Evolutionary conservation across 257 asterid species (phyloP).

Genomic region (Parsonsia alboflavescens): DNA sequence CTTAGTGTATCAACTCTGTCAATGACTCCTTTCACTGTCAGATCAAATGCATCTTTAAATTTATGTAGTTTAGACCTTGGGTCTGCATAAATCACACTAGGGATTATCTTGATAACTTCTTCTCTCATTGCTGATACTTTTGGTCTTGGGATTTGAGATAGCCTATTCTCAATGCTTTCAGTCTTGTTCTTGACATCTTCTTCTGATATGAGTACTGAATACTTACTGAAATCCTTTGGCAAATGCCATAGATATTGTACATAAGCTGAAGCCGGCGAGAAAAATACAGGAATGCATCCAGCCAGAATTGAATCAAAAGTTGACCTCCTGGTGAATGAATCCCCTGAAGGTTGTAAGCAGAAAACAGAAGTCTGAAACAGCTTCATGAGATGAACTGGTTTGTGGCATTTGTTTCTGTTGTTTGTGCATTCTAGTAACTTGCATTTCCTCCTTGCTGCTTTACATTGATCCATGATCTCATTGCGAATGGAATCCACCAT

Average conservation of each 20-base stretch:
- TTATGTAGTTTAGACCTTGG: constrained; percentile 44
- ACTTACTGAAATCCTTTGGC: constrained; percentile 44
- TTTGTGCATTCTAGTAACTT: constrained; percentile 49
- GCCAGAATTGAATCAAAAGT: constrained; percentile 75
- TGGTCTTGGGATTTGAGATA: constrained; percentile 40
- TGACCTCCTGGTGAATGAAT: constrained; percentile 72
- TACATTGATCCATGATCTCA: constrained; percentile 67
- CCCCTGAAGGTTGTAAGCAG: constrained; percentile 87
- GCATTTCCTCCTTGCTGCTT: constrained; percentile 33
- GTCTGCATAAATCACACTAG: constrained; percentile 61
- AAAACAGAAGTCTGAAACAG: constrained; percentile 53
- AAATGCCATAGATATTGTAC: constrained; percentile 85
- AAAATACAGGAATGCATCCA: constrained; percentile 87
- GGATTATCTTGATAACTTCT: constrained; percentile 65
- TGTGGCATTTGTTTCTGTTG: constrained; percentile 45
- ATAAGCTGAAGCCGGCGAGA: constrained; percentile 68
- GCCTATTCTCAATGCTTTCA: constrained; percentile 42
- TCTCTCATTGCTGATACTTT: constrained; percentile 63
- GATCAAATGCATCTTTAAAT: constrained; percentile 73
- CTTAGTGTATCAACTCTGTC: constrained; percentile 40
- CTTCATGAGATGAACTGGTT: constrained; percentile 58
- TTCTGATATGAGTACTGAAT: constrained; percentile 68
- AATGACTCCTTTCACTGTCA: constrained; percentile 51
- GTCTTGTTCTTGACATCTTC: constrained; percentile 45
- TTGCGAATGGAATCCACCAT: constrained; percentile 53